Evolutionary conservation across 2,329 filamentous ascomycete genomes (phyloP), one percentile per base, ranked within the genome.

Genomic region (Aspergillus spinulosporus): DNA sequence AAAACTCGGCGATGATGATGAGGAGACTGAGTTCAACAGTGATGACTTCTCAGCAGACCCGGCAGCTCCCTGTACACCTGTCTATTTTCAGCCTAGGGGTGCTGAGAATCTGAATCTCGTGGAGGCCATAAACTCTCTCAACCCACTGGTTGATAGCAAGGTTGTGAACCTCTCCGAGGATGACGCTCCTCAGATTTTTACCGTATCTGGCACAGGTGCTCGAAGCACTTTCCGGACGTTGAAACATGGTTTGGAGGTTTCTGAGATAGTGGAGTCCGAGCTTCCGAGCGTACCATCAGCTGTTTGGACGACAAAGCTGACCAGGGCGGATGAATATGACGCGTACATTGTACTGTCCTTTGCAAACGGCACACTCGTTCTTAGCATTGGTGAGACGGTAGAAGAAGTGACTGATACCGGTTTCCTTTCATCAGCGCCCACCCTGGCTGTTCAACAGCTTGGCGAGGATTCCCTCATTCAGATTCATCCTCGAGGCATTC

Each of bases 291-390:
- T 90, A n/a, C 92, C 92, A 3, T 90, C 88, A 0, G 89, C 90
- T 1, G 92, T 99, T 3, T 99, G 94, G 93, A 97, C 94, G 0
- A 92, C 95, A 0, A 97, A 96, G 72, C 78, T 96, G 46, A 88
- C 86, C 37, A 85, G 85, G 15, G 83, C 84, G 14, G 93, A 97
- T 64, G 85, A 93, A 64, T 96, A 88, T 62, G 93, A 99, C 74
- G 88, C 91, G 0, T 97, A 97, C 68, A 96, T 99, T 59, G 85
- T 99, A n/a, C 81, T 99, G 4, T 96, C 92, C 2, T 94, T 96
- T 68, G 87, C 88, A 39, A 95, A 95, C 64, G 89, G 87, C 31
- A 99, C 94, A 0, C 80, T 97, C 9, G 92, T 97, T 1, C 80
- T 99, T 12, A 95, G 92, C 67, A 97, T 99, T 62, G 94, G 93